phyloP scores from a whole-genome alignment of 1,284 basidiomycete genomes.

The Leccinum variabile region DNA sequence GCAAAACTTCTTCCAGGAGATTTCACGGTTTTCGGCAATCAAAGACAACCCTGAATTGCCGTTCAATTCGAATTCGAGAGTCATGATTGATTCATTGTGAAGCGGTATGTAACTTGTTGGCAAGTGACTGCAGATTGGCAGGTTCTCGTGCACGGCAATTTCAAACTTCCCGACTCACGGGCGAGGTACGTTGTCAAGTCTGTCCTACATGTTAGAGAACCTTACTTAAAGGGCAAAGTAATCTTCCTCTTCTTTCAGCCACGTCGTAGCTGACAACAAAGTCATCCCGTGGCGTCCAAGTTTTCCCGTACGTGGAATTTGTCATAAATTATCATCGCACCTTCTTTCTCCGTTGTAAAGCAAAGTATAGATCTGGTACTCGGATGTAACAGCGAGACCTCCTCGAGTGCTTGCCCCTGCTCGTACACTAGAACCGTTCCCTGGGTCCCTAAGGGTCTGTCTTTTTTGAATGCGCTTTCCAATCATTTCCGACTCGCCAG shows the following conservation, averaged over 20 bases:
- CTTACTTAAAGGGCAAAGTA: background rate
- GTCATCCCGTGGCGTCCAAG: too few species aligned
- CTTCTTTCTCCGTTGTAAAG: too few species aligned
- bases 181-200: background rate
- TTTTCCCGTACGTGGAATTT: too few species aligned
- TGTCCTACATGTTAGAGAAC: background rate
- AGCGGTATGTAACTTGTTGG: background rate
- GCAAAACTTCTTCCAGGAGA: background rate
- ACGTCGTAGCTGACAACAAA: too few species aligned
- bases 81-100: background rate
- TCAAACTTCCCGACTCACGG: background rate
- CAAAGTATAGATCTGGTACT: too few species aligned
- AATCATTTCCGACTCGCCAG: too few species aligned
- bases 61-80: background rate
- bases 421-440: too few species aligned
- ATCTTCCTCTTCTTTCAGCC: background rate
- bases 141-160: background rate
- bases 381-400: too few species aligned
- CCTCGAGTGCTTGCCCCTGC: too few species aligned
- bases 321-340: too few species aligned
- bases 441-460: too few species aligned
- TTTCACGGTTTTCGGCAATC: background rate
- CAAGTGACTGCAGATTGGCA: background rate
- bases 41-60: background rate
- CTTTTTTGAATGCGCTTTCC: too few species aligned